A percentile compares a stretch with the other conserved stretches of the same genome.
These are phyloP conservation scores for Lonicera japonica DNA, from an alignment of 129 eudicot species.

Conservation along the genomic window DNA sequence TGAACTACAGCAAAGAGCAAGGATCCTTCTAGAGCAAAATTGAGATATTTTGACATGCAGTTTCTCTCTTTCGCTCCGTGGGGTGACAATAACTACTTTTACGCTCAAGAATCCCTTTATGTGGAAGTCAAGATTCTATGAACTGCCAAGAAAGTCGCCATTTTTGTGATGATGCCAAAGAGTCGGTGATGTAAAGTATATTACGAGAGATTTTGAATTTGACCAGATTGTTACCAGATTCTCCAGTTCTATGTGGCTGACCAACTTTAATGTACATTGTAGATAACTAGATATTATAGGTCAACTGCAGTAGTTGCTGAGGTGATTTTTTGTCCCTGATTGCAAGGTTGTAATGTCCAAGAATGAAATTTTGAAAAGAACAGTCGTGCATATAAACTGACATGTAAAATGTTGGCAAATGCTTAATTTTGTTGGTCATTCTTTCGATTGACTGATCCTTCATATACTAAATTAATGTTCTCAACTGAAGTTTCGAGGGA, in stretches of 20 bases:
- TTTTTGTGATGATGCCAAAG: not conserved
- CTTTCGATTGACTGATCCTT: not conserved
- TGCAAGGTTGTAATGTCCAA: not conserved
- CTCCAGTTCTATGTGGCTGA: not conserved
- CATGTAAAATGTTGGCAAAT: not conserved
- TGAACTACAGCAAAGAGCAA: slow-evolving; percentile 57
- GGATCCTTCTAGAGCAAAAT: slow-evolving; percentile 49
- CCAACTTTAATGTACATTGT: not conserved
- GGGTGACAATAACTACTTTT: not conserved
- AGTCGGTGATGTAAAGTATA: not conserved
- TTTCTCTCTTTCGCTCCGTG: not conserved
- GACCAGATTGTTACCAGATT: not conserved
- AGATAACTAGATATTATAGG: not conserved
- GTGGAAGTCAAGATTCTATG: not conserved
- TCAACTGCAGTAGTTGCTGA: not conserved
- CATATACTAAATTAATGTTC: not conserved
- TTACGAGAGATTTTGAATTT: not conserved
- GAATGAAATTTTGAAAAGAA: not conserved
- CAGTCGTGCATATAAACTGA: not conserved
- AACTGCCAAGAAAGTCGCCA: not conserved
- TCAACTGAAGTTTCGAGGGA: not conserved
- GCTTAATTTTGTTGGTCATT: too few relatives aligned
- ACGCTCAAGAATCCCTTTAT: not conserved
- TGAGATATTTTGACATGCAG: slow-evolving; percentile 3
- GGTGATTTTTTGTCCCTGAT: not conserved